Base-by-base conservation (phyloP, 352 stramenopile genomes). In the Globisporangium spinosum region DNA sequence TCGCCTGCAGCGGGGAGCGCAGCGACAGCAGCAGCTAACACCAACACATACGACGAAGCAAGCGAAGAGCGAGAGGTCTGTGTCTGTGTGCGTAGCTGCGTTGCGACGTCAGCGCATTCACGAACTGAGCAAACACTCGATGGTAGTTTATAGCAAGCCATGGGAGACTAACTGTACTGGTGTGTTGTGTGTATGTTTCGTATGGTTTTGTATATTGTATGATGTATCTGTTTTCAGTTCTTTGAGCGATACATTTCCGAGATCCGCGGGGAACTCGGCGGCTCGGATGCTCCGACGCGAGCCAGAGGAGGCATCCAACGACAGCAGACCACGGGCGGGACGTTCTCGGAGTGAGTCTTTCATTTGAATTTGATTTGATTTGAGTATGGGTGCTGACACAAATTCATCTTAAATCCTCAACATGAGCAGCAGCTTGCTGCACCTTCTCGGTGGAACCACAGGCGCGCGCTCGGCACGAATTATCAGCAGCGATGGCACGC, bases 401-500 rank as follows among this genome's bases (percentile, higher is more conserved):
- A 38, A 38, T 4, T 45, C 0, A 38, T 15, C 25, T n/a, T 54
- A 8, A 10, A 6, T 38, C 9, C 17, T 64, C 10, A 51, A 32
- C 10, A 51, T 22, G 40, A 69, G 27, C 45, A 72, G 53, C 55
- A 87, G 80, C 23, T 72, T 89, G 58, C 68, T 89, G 22, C 80
- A 87, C 45, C 71, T 89, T 58, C 68, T 87, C 22, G 74, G 77
- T 15, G 76, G 74, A 6, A 43, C 64, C 40, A 22, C 67, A 38
- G 75, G 72, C 4, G 65, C 49, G 35, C 78, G 79, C 55, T 73
- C 71, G 12, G 78, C 75, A 15, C 82, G 83, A 20, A 84, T 93
- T 32, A 82, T 91, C 64, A 87, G 76, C 64, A 81, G 80, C 58
- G 80, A 77, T 57, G 88, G 87, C 2, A 89, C 76, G 13, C 88